Conservation (phyloP, 2,329 filamentous ascomycete genomes). For the Ascochyta viciae-villosae region DNA sequence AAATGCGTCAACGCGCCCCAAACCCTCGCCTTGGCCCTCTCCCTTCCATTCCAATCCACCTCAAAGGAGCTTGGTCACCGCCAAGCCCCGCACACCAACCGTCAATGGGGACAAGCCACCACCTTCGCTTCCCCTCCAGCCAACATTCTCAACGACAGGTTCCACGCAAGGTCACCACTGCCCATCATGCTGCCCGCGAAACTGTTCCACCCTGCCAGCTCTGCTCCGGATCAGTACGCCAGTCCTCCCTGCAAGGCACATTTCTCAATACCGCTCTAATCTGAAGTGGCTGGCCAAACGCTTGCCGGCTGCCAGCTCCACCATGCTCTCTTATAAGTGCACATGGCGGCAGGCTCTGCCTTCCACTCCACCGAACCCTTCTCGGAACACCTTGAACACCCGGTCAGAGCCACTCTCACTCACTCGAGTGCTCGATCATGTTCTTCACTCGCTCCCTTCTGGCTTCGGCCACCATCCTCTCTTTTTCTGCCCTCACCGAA, state of each 20-base stretch:
- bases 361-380: constrained; percentile 19
- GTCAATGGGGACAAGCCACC: constrained; percentile 23
- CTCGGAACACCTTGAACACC: constrained; percentile 27
- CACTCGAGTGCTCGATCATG: constrained; percentile 47
- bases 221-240: constrained; percentile 36
- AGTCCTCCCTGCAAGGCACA: constrained; percentile 47
- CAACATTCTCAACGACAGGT: constrained; percentile 35
- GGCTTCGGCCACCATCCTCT: constrained; percentile 43
- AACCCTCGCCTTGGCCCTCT: constrained; percentile 28
- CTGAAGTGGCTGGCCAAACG: constrained; percentile 36
- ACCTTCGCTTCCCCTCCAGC: constrained; percentile 26
- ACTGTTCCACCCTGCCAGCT: constrained; percentile 28
- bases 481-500: constrained; percentile 30
- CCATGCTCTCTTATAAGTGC: constrained; percentile 36
- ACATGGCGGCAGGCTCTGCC: constrained; percentile 22
- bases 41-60: constrained; percentile 36
- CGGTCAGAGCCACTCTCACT: constrained; percentile 41
- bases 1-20: constrained; percentile 16
- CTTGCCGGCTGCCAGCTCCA: constrained; percentile 15
- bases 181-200: constrained; percentile 38
- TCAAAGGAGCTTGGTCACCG: constrained; percentile 27
- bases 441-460: constrained; percentile 39
- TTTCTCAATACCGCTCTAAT: constrained; percentile 37
- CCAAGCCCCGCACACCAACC: constrained; percentile 29
- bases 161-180: constrained; percentile 37